Percentiles rank a stretch among this genome's conserved stretches.
These are phyloP conservation scores for Tuber indicum DNA, from an alignment of 495 filamentous ascomycete species.

Conservation along the genomic window DNA sequence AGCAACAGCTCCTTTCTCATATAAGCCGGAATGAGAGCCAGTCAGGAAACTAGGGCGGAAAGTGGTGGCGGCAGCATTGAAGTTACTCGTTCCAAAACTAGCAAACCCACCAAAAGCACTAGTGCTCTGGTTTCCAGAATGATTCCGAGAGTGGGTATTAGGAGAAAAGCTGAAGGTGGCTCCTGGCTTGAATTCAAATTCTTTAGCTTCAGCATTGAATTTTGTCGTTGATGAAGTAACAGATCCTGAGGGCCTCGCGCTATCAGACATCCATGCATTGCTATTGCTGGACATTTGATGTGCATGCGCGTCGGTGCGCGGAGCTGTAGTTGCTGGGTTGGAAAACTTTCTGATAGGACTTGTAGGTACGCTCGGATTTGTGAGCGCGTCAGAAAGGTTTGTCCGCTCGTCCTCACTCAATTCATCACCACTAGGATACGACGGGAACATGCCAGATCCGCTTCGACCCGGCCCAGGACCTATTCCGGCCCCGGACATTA, in stretches of 20 bases:
- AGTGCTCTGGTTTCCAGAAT: conserved; percentile 13
- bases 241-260: conserved; percentile 19
- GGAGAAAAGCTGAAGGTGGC: conserved; percentile 34
- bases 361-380: conserved; percentile 57
- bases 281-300: conserved; percentile 39
- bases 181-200: conserved; percentile 72
- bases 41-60: conserved; percentile 61
- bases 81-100: conserved; percentile 35
- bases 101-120: conserved; percentile 27
- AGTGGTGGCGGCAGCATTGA: conserved; percentile 63
- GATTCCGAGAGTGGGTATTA: conserved; percentile 31
- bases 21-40: conserved; percentile 66
- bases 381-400: conserved; percentile 59
- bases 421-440: conserved; percentile 19
- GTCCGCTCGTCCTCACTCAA: conserved; percentile 41
- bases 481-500: conserved; percentile 35
- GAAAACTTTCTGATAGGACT: conserved; percentile 36
- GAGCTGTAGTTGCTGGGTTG: conserved; percentile 7
- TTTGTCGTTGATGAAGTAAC: conserved; percentile 51
- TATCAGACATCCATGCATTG: conserved; percentile 36
- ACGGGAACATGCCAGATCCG: not conserved
- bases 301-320: conserved; percentile 29
- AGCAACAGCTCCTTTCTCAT: conserved; percentile 47
- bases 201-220: conserved; percentile 78
- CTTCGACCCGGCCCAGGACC: conserved; percentile 14